Evolutionary conservation across 352 stramenopile genomes (phyloP).

Genomic region (Peronospora destructor): DNA sequence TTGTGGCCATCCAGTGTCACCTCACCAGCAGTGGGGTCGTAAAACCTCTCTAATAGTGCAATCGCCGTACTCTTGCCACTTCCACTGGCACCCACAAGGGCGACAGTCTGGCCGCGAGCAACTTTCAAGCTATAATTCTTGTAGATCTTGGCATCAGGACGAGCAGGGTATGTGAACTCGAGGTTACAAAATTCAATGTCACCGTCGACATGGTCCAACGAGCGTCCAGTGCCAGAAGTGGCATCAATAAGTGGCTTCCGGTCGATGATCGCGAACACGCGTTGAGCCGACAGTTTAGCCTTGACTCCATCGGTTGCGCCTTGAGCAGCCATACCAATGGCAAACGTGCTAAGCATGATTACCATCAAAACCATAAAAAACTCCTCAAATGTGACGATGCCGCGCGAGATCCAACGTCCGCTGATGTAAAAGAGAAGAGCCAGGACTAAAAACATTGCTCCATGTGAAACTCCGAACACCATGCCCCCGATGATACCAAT

Average conservation of each 20-base stretch:
- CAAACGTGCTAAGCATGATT: constrained; percentile 50
- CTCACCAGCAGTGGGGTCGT: constrained; percentile 26
- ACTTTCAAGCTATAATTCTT: constrained; percentile 34
- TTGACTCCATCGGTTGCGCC: constrained; percentile 28
- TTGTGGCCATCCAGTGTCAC: constrained; percentile 27
- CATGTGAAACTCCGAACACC: constrained; percentile 61
- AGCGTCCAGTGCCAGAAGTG: constrained; percentile 20
- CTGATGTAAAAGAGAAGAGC: constrained; percentile 74
- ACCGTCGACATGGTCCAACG: constrained; percentile 21
- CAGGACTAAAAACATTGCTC: constrained; percentile 57
- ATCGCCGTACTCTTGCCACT: constrained; percentile 36
- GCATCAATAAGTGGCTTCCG: constrained; percentile 28
- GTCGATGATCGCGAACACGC: constrained; percentile 35
- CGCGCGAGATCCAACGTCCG: constrained; percentile 42
- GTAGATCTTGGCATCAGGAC: constrained; percentile 34
- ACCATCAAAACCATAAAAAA: constrained; percentile 71
- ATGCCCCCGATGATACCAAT: constrained; percentile 48
- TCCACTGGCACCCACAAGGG: constrained; percentile 29
- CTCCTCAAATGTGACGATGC: constrained; percentile 56
- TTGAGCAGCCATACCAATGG: constrained; percentile 33
- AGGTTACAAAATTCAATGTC: constrained; percentile 34
- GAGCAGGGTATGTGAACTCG: constrained; percentile 29
- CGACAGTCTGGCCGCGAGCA: constrained; percentile 29
- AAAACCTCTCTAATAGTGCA: constrained; percentile 30
- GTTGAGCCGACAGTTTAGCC: constrained; percentile 25